These are phyloP conservation scores for Aspergillus glaucus DNA, from an alignment of 2,329 filamentous ascomycete genomes.

Conservation along the genomic window DNA sequence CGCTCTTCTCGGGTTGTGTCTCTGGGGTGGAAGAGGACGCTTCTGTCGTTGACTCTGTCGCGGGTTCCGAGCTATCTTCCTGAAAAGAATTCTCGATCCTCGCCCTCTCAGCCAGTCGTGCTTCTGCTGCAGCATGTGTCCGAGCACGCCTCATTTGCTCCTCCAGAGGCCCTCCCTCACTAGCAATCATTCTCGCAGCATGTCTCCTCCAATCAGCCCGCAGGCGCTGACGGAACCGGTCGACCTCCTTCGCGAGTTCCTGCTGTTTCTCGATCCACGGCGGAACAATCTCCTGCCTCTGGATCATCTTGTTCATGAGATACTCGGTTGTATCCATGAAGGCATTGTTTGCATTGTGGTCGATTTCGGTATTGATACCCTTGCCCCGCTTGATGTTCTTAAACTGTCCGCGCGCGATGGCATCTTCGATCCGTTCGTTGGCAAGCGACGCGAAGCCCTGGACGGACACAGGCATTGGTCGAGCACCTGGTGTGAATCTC, in stretches of 20 bases:
- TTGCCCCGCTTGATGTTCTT: conserved; percentile 74
- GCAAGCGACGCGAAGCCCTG: conserved; percentile 75
- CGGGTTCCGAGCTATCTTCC: conserved; percentile 3
- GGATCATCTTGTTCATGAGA: conserved; percentile 97
- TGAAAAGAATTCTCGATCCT: conserved; percentile 20
- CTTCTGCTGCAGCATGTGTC: conserved; percentile 70
- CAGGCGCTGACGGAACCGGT: conserved; percentile 66
- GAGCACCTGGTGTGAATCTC: conserved; percentile 66
- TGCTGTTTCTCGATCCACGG: conserved; percentile 99
- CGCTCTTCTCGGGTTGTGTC: neutral
- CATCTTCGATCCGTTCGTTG: conserved; percentile 88
- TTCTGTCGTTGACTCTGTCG: conserved; percentile 2
- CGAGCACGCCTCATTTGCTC: conserved; percentile 66
- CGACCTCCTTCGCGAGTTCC: conserved; percentile 65
- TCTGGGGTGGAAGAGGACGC: neutral
- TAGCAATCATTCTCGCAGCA: conserved; percentile 70
- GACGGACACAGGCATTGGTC: conserved; percentile 68
- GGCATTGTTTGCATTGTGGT: conserved; percentile 74
- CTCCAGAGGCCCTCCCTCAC: conserved; percentile 66
- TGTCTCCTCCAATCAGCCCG: conserved; percentile 79
- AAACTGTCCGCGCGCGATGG: conserved; percentile 87
- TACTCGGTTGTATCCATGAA: conserved; percentile 97
- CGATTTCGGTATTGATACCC: conserved; percentile 62
- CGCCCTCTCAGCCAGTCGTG: conserved; percentile 19
- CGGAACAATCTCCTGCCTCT: conserved; percentile 88